Percentiles rank a stretch among this genome's conserved stretches.
Conservation (phyloP, 1,284 basidiomycete species). For the Amylostereum areolatum region DNA sequence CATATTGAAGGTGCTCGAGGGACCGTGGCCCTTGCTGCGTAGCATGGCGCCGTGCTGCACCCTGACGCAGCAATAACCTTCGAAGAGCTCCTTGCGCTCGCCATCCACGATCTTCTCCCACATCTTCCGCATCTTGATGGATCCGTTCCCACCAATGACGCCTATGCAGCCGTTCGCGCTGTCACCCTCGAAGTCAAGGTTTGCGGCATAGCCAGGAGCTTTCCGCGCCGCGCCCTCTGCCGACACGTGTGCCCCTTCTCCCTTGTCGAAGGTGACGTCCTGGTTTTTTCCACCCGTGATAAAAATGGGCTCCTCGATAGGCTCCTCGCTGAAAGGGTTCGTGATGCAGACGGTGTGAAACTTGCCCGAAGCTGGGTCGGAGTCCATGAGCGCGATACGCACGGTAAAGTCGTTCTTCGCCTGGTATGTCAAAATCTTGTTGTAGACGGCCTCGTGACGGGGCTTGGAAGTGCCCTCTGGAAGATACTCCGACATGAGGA, state of each 20-base stretch:
- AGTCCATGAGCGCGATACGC: slow-evolving; percentile 1
- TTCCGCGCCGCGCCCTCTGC: not conserved
- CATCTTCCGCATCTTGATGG: slow-evolving; percentile 1
- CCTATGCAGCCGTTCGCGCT: not conserved
- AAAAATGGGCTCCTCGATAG: not conserved
- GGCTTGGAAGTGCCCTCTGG: slow-evolving; percentile 2
- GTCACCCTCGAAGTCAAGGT: not conserved
- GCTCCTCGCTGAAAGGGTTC: not conserved
- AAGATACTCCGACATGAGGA: slow-evolving; percentile 3
- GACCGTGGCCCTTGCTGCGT: not conserved
- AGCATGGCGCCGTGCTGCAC: not conserved
- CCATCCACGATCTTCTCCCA: not conserved
- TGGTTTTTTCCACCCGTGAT: not conserved
- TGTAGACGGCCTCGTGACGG: slow-evolving; percentile 3
- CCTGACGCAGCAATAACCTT: not conserved
- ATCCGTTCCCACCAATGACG: not conserved
- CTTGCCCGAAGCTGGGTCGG: not conserved
- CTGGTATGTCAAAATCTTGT: slow-evolving; percentile 3
- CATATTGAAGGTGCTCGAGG: not conserved
- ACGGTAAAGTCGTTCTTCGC: slow-evolving; percentile 5
- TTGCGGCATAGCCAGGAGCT: not conserved
- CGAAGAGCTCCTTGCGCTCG: slow-evolving; percentile 1
- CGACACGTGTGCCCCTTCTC: not conserved
- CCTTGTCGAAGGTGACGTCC: not conserved
- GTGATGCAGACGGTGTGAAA: not conserved